A percentile compares a stretch with the other conserved stretches of the same genome.
phyloP scores from a whole-genome alignment of 1,139 yeast genomes.

The Yamadazyma songkhlaensis region DNA sequence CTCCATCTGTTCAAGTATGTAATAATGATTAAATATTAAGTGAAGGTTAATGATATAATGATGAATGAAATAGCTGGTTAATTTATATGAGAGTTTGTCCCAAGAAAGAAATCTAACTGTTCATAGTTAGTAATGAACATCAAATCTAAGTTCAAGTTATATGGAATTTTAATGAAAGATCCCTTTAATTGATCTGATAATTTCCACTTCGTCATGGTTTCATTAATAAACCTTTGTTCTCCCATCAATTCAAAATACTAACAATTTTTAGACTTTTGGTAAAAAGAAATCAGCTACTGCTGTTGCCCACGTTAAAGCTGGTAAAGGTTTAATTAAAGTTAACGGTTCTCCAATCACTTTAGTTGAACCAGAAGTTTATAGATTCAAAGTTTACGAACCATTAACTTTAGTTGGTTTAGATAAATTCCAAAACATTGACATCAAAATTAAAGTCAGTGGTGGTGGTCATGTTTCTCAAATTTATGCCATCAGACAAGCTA shows the following conservation, averaged over 20 bases:
- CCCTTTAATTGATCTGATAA: too few species aligned
- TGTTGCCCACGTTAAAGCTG: constrained; percentile 99
- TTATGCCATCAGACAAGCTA: constrained; percentile 99
- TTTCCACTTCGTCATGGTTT: not conserved
- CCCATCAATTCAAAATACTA: constrained; percentile 23
- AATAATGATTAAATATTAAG: constrained; percentile 3
- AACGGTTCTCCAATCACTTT: constrained; percentile 99
- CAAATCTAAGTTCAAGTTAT: too few species aligned
- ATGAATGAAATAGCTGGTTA: too few species aligned
- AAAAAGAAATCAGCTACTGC: constrained; percentile 99
- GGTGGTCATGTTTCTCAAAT: constrained; percentile 99
- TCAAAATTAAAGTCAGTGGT: constrained; percentile 98
- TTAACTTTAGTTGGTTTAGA: constrained; percentile 97
- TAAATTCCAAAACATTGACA: constrained; percentile 97
- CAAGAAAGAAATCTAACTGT: too few species aligned
- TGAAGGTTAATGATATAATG: too few species aligned
- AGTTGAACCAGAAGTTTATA: constrained; percentile 97
- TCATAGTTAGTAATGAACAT: too few species aligned
- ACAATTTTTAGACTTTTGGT: constrained; percentile 83
- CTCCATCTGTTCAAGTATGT: constrained; percentile 75
- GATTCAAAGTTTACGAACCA: constrained; percentile 99
- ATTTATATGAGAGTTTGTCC: too few species aligned
- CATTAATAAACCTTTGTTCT: not conserved
- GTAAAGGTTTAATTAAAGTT: constrained; percentile 98
- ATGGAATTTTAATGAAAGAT: too few species aligned